phyloP scores from a whole-genome alignment of 2,329 filamentous ascomycete species.

The Ophiocordyceps polyrhachis-furcata region DNA sequence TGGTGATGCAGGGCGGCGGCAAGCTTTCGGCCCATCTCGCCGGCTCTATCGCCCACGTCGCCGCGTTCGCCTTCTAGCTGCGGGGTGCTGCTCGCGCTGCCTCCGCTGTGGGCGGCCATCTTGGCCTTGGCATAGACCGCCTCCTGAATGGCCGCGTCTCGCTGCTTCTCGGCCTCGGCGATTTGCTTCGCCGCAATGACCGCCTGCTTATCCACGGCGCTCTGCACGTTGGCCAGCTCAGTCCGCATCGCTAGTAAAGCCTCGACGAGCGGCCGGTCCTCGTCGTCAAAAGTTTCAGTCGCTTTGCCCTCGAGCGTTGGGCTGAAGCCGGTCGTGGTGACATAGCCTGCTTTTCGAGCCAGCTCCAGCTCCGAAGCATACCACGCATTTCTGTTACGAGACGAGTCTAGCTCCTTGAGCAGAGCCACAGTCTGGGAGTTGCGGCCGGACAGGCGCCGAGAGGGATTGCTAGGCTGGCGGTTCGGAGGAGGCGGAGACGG shows the following conservation, averaged over 20 bases:
- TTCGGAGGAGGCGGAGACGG: constrained; percentile 40
- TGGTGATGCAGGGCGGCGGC: constrained; percentile 66
- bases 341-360: constrained; percentile 78
- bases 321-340: constrained; percentile 48
- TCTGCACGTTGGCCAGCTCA: constrained; percentile 78
- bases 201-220: constrained; percentile 74
- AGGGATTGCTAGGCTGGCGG: constrained; percentile 37
- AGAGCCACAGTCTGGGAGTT: constrained; percentile 54
- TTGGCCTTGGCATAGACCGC: constrained; percentile 91
- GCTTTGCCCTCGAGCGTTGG: constrained; percentile 59
- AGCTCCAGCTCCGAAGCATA: constrained; percentile 88
- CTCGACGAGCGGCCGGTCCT: constrained; percentile 82
- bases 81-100: constrained; percentile 43
- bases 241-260: constrained; percentile 80
- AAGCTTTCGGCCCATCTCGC: constrained; percentile 64
- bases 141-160: constrained; percentile 85
- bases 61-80: constrained; percentile 40
- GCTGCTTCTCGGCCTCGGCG: constrained; percentile 83
- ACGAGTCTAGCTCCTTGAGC: constrained; percentile 69
- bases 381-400: constrained; percentile 84
- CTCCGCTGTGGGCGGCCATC: constrained; percentile 55
- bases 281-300: constrained; percentile 69
- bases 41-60: constrained; percentile 34
- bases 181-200: constrained; percentile 72
- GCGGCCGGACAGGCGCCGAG: constrained; percentile 39